A percentile compares a stretch with the other conserved stretches of the same genome.
Conservation (phyloP, 2,329 filamentous ascomycete genomes). For the Colletotrichum aenigma region DNA sequence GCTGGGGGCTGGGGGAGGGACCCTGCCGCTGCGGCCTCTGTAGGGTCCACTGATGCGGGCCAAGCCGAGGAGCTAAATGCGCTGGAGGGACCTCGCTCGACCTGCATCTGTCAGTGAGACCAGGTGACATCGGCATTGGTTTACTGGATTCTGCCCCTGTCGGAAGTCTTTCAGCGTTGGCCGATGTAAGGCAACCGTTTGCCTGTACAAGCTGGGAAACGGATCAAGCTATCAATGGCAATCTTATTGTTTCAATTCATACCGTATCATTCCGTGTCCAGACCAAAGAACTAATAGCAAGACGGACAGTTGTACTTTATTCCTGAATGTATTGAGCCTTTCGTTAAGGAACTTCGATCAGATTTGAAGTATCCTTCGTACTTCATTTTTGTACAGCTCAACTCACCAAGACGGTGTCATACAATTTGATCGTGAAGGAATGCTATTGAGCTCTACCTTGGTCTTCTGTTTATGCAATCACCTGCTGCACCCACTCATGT, state of each 20-base stretch:
- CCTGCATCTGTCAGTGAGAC: background rate
- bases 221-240: background rate
- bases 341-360: background rate
- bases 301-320: background rate
- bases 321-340: background rate
- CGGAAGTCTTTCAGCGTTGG: background rate
- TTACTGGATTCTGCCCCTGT: background rate
- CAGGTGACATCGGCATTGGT: background rate
- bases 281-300: background rate
- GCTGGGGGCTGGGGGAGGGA: background rate
- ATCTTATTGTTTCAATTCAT: background rate
- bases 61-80: constrained; percentile 18
- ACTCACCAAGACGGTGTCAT: background rate
- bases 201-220: background rate
- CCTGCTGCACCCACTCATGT: background rate
- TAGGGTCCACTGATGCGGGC: constrained; percentile 19
- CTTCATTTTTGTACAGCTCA: background rate
- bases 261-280: background rate
- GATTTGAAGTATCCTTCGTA: background rate
- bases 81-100: constrained; percentile 4
- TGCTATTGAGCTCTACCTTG: background rate
- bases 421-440: background rate
- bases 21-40: constrained; percentile 9
- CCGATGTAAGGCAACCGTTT: background rate
- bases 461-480: background rate